These are phyloP conservation scores for Candida broadrunensis DNA, from an alignment of 805 yeast genomes.

Conservation along the genomic window DNA sequence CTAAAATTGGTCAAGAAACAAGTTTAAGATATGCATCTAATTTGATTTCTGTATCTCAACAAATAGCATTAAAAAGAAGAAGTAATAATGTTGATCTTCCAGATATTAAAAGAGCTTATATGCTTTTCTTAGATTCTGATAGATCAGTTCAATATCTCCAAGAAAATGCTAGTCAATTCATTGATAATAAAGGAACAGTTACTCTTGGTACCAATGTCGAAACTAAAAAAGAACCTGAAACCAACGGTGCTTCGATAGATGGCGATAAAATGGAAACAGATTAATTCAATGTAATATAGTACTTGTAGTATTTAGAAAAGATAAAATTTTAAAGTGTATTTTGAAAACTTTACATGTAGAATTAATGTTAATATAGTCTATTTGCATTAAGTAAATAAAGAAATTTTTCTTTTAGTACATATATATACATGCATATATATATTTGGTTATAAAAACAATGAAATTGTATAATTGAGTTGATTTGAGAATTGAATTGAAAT, in stretches of 20 bases:
- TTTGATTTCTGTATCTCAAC: constrained; percentile 85
- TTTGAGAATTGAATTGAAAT: neutral
- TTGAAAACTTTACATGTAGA: too few species aligned
- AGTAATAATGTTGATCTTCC: constrained; percentile 63
- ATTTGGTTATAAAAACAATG: neutral
- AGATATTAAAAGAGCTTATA: constrained; percentile 84
- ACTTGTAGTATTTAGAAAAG: too few species aligned
- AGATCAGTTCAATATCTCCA: constrained; percentile 86
- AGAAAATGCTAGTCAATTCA: constrained; percentile 63
- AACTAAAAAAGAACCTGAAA: neutral
- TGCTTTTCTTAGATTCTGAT: constrained; percentile 82
- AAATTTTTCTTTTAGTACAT: neutral
- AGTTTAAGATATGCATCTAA: constrained; percentile 91
- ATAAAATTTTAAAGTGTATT: too few species aligned
- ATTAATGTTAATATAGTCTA: too few species aligned
- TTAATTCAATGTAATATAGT: constrained; percentile 5
- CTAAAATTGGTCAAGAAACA: constrained; percentile 87
- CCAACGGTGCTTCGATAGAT: constrained; percentile 5
- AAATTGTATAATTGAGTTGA: neutral
- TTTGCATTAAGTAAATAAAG: neutral
- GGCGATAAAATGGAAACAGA: constrained; percentile 40
- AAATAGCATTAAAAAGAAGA: constrained; percentile 81
- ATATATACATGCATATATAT: neutral
- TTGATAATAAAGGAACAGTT: constrained; percentile 77
- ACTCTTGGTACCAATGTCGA: constrained; percentile 39